Percentiles rank a stretch among this genome's conserved stretches.
Evolutionary conservation across 2,329 filamentous ascomycete genomes (phyloP).

Genomic region (Chaetomiaceae sp.): DNA sequence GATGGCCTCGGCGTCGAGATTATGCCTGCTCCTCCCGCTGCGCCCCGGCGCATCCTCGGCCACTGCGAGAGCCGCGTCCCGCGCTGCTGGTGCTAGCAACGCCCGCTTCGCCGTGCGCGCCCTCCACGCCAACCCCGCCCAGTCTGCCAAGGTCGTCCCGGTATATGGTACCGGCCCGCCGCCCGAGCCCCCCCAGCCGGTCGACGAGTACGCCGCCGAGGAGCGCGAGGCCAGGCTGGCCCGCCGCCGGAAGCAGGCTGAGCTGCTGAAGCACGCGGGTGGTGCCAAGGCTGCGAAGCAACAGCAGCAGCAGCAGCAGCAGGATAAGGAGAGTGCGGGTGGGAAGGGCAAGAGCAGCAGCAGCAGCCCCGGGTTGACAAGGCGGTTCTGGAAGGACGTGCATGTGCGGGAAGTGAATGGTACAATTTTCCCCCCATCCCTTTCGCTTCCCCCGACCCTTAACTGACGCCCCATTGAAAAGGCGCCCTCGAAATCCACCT

Average conservation of each 20-base stretch:
- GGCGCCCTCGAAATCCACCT: slow-evolving; percentile 61
- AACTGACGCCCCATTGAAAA: slow-evolving; percentile 20
- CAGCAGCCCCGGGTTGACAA: slow-evolving; percentile 52
- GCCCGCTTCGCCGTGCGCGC: background rate
- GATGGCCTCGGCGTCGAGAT: slow-evolving; percentile 40
- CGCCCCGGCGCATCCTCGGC: background rate
- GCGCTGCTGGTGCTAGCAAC: background rate
- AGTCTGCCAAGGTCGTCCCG: slow-evolving; percentile 26
- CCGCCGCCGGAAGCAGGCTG: slow-evolving; percentile 50
- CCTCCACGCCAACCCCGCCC: slow-evolving; percentile 25
- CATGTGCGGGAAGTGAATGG: slow-evolving; percentile 62
- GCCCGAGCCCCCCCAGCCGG: slow-evolving; percentile 48
- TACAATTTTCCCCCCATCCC: slow-evolving; percentile 32
- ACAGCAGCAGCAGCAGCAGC: background rate
- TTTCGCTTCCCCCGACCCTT: background rate
- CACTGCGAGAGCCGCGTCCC: background rate
- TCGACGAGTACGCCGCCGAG: slow-evolving; percentile 31
- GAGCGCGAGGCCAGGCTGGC: slow-evolving; percentile 38
- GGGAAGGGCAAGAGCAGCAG: slow-evolving; percentile 32
- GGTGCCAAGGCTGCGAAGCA: slow-evolving; percentile 36
- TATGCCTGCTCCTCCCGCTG: slow-evolving; percentile 31
- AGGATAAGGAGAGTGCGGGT: background rate
- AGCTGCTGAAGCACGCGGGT: slow-evolving; percentile 47
- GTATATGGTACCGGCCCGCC: slow-evolving; percentile 43
- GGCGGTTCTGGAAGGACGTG: slow-evolving; percentile 88